phyloP scores from a whole-genome alignment of 129 eudicot genomes.

The Erigeron canadensis region DNA sequence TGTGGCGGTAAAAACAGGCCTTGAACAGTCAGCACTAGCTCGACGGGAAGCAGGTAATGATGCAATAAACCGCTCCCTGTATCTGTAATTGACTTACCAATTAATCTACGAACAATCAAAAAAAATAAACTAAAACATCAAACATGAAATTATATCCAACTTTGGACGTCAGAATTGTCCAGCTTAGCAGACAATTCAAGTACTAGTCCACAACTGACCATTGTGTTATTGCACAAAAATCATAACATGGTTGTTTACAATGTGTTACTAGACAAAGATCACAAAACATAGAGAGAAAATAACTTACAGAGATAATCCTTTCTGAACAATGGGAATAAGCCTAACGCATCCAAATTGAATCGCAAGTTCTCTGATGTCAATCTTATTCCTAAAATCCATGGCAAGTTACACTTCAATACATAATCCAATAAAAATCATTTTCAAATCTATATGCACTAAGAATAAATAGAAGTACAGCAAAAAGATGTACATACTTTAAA shows the following conservation, averaged over 20 bases:
- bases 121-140: neutral
- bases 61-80: slow-evolving; percentile 74
- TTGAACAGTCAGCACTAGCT: slow-evolving; percentile 61
- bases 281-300: neutral
- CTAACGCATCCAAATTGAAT: slow-evolving; percentile 93
- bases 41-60: slow-evolving; percentile 81
- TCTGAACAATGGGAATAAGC: slow-evolving; percentile 78
- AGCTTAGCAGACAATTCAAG: neutral
- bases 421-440: neutral
- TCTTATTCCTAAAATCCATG: slow-evolving; percentile 54
- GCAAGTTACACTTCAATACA: neutral
- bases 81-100: slow-evolving; percentile 42
- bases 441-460: neutral
- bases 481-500: slow-evolving; percentile 52
- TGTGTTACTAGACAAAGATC: no score
- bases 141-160: neutral
- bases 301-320: slow-evolving; percentile 68
- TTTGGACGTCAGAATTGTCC: neutral
- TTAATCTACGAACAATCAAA: neutral
- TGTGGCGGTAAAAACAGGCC: slow-evolving; percentile 86
- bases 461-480: neutral
- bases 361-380: slow-evolving; percentile 80
- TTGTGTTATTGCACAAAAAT: neutral
- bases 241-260: neutral
- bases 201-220: neutral